Evolutionary conservation across 495 filamentous ascomycete species (phyloP).

Genomic region (Aspergillus steynii): DNA sequence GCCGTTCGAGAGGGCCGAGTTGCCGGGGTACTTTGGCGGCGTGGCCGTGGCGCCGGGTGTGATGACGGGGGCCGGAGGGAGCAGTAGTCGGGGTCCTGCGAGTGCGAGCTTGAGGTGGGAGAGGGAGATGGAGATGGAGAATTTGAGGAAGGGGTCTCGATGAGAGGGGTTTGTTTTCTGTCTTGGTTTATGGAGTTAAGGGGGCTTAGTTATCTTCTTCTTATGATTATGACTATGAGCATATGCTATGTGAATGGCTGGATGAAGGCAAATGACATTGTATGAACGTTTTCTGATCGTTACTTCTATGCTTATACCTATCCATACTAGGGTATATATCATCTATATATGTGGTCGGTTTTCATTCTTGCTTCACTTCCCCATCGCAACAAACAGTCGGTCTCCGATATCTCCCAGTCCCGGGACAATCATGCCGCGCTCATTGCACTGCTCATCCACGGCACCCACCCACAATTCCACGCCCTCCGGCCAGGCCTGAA

Average conservation of each 20-base stretch:
- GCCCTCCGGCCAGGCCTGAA: slow-evolving; percentile 69
- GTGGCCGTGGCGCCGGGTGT: slow-evolving; percentile 5
- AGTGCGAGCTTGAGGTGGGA: not conserved
- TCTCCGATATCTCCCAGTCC: slow-evolving; percentile 92
- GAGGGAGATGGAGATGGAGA: slow-evolving; percentile 7
- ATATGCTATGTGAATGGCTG: not conserved
- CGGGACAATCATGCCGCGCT: slow-evolving; percentile 85
- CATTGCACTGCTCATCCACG: slow-evolving; percentile 69
- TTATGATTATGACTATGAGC: not conserved
- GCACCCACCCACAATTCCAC: slow-evolving; percentile 83
- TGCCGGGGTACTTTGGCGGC: slow-evolving; percentile 17
- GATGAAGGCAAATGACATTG: not conserved
- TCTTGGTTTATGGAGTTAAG: not conserved
- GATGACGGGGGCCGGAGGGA: not conserved
- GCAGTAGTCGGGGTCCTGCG: not conserved
- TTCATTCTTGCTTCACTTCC: slow-evolving; percentile 58
- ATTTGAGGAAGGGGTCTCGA: not conserved
- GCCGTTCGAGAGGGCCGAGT: slow-evolving; percentile 19
- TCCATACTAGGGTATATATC: not conserved
- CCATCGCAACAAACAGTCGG: slow-evolving; percentile 87
- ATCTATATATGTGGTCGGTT: not conserved
- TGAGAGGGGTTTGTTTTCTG: not conserved
- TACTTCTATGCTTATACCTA: not conserved
- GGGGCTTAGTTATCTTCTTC: too few relatives aligned
- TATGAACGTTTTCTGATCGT: not conserved